Conservation (phyloP, 106 monocot species). For the Dendrobium officinale region DNA sequence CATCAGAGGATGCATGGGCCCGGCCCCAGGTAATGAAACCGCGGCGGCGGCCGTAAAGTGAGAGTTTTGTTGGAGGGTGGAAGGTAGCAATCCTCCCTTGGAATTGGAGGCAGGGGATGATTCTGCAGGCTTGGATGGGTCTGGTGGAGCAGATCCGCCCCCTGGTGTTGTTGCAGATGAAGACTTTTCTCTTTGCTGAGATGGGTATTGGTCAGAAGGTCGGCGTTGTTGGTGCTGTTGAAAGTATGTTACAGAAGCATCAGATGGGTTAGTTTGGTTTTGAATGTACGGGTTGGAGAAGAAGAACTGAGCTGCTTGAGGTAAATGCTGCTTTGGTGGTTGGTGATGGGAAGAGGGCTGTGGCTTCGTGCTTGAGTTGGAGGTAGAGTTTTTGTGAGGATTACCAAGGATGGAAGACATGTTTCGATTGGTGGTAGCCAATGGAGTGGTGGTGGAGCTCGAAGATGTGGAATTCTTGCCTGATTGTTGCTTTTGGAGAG, state of each 20-base stretch:
- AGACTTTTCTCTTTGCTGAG: neutral
- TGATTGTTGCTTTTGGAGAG: slow-evolving; percentile 35
- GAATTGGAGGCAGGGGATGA: too few relatives aligned
- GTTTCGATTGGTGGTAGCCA: slow-evolving; percentile 19
- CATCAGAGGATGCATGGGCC: too few relatives aligned
- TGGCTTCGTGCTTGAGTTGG: slow-evolving; percentile 10
- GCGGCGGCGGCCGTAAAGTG: too few relatives aligned
- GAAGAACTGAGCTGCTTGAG: slow-evolving; percentile 33
- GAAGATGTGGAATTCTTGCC: slow-evolving; percentile 31
- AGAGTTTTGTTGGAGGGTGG: too few relatives aligned
- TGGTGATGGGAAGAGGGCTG: slow-evolving; percentile 9
- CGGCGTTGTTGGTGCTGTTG: slow-evolving; percentile 3
- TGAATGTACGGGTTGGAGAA: slow-evolving; percentile 37
- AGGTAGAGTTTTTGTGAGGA: slow-evolving; percentile 5
- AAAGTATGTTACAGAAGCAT: neutral
- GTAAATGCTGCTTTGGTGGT: slow-evolving; percentile 16
- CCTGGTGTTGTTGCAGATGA: neutral
- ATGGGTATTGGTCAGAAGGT: neutral
- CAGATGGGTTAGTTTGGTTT: slow-evolving; percentile 7
- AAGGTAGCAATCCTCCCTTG: too few relatives aligned
- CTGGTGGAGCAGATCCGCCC: too few relatives aligned
- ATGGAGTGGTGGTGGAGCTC: slow-evolving; percentile 8
- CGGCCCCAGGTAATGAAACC: too few relatives aligned
- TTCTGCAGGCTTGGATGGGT: too few relatives aligned
- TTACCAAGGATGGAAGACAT: slow-evolving; percentile 46